Evolutionary conservation across 2,329 filamentous ascomycete genomes (phyloP), one percentile per base, ranked within the genome.

Genomic region (Botrytis medusae): DNA sequence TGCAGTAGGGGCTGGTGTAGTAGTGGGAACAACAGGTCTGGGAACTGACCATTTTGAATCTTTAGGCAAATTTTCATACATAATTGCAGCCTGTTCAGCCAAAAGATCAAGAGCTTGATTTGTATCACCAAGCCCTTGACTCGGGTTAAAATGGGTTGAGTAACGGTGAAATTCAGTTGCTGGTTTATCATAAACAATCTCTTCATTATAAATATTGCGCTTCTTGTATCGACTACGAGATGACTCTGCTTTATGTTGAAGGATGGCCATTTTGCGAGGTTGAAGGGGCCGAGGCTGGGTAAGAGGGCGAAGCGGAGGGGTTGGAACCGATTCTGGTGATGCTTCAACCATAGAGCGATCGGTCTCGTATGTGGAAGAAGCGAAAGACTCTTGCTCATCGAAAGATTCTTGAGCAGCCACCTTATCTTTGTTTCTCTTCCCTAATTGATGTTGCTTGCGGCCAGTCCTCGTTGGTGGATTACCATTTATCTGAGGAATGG

Each of bases 31-130:
- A 29, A 57, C 0, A 32, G 10, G 18, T 25, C n/a, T 20, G 12
- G 25, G 34, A 8, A 2, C 14, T 20, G 25, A 20, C 48, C 48
- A 29, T 16, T 68, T 57, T 20, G 22, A n/a, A 29, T 20, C 18
- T 57, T 68, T 18, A 25, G 48, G 34, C 5, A 68, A 29, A 14
- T 68, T n/a, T 25, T 25, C n/a, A 57, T 57, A 32, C 65, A 57
- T 32, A 0, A 68, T 42, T 12, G 48, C 37, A 3, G 34, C 65
- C 37, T 68, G 65, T 10, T 68, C 48, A 42, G 65, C 34, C 8
- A 68, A 8, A 25, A 37, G n/a, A 68, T 68, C 48, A 42, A 68
- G 65, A 18, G 65, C 65, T 57, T 68, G 18, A 42, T 8, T 16
- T 20, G 25, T 54, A 29, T 34, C 9, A 5, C 65, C 48, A 16